Conservation (phyloP, 768 basidiomycete species). For the Termitomyces sp. region DNA sequence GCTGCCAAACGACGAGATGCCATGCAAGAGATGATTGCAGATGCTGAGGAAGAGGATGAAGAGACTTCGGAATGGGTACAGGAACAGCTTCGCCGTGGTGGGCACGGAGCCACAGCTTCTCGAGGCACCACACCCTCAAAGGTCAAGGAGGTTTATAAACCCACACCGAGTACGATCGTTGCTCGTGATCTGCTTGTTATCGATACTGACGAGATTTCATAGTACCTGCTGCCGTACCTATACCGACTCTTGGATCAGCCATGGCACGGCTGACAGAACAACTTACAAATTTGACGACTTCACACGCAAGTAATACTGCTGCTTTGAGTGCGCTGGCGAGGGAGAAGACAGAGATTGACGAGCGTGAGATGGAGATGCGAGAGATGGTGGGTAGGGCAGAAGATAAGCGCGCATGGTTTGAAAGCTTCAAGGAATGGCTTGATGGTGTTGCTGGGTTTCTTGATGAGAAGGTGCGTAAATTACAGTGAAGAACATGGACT, state of each 20-base stretch:
- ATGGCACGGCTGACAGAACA: conserved; percentile 56
- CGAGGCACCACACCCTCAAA: conserved; percentile 24
- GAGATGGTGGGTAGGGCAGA: conserved; percentile 71
- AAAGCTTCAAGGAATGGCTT: conserved; percentile 70
- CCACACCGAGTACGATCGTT: conserved; percentile 55
- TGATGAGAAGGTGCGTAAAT: conserved; percentile 65
- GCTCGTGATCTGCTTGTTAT: background rate
- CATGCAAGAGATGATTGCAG: conserved; percentile 78
- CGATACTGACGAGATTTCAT: conserved; percentile 9
- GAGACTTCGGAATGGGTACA: conserved; percentile 83
- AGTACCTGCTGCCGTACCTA: conserved; percentile 63
- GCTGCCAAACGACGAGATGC: conserved; percentile 57
- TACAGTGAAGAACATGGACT: background rate
- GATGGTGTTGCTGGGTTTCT: conserved; percentile 82
- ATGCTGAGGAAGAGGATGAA: conserved; percentile 80
- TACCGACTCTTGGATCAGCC: conserved; percentile 61
- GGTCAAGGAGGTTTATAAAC: conserved; percentile 56
- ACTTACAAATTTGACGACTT: conserved; percentile 54
- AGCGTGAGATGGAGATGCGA: conserved; percentile 67
- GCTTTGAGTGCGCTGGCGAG: conserved; percentile 51
- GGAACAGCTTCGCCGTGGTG: conserved; percentile 75
- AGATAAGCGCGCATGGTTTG: conserved; percentile 77
- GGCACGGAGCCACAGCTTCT: conserved; percentile 38
- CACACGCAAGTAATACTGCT: conserved; percentile 58
- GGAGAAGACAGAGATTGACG: conserved; percentile 60